Evolutionary conservation across 331 rosid species (phyloP).

Genomic region (Telfairia occidentalis): DNA sequence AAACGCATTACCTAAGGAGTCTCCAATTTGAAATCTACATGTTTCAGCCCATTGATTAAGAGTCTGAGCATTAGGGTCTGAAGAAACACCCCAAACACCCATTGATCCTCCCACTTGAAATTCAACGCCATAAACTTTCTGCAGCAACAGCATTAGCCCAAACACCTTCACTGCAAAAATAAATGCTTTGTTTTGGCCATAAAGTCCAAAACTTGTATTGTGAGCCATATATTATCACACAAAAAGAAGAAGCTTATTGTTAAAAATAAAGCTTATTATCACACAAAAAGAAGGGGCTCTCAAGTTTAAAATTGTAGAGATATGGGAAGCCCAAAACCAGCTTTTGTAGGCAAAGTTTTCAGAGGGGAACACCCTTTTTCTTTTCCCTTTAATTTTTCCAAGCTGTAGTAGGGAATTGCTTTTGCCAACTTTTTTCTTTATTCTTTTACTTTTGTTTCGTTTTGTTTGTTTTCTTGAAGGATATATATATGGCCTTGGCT

Average conservation of each 20-base stretch:
- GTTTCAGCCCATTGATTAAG: slow-evolving; percentile 57
- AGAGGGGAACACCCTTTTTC: slow-evolving; percentile 14
- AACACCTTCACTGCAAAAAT: slow-evolving; percentile 20
- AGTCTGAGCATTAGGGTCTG: slow-evolving; percentile 29
- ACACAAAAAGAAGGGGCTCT: slow-evolving; percentile 9
- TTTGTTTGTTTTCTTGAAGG: slow-evolving; percentile 10
- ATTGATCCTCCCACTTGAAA: slow-evolving; percentile 52
- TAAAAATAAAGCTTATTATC: too few species aligned
- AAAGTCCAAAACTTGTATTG: slow-evolving; percentile 7
- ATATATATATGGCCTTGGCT: slow-evolving; percentile 27
- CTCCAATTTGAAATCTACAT: slow-evolving; percentile 48
- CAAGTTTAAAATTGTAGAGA: too few species aligned
- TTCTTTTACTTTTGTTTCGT: background rate
- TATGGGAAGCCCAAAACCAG: slow-evolving; percentile 9
- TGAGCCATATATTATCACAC: slow-evolving; percentile 26
- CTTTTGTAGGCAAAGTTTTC: slow-evolving; percentile 40
- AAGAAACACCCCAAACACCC: slow-evolving; percentile 47
- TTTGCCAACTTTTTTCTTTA: slow-evolving; percentile 31
- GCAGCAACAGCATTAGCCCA: slow-evolving; percentile 30
- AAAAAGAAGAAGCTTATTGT: slow-evolving; percentile 12
- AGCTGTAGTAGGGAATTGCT: slow-evolving; percentile 48
- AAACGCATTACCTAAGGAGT: slow-evolving; percentile 36
- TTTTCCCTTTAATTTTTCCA: slow-evolving; percentile 13
- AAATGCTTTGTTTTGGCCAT: slow-evolving; percentile 10
- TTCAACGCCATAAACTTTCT: slow-evolving; percentile 26